Evolutionary conservation across 2,329 filamentous ascomycete genomes (phyloP).

Genomic region (Blastomyces percursus): DNA sequence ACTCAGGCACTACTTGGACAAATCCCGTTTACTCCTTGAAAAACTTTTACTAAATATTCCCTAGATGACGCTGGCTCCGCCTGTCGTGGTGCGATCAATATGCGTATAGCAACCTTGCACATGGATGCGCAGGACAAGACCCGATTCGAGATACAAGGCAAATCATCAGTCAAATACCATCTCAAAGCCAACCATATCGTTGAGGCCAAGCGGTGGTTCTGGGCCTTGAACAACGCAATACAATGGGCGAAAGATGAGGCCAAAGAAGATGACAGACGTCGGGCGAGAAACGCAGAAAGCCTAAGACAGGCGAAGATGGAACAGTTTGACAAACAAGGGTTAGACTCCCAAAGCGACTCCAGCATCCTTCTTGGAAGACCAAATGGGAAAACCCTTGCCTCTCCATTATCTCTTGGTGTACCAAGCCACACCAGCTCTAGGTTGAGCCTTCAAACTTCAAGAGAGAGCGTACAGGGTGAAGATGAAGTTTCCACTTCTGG

Average conservation of each 20-base stretch:
- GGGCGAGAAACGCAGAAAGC: conserved; percentile 61
- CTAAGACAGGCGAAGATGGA: conserved; percentile 71
- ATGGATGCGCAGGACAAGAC: conserved; percentile 98
- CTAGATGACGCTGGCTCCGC: conserved; percentile 88
- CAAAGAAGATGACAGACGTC: conserved; percentile 72
- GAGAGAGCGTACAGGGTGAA: conserved; percentile 40
- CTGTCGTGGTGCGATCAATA: conserved; percentile 95
- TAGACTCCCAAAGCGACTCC: conserved; percentile 34
- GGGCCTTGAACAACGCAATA: conserved; percentile 97
- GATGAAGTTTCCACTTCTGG: conserved; percentile 45
- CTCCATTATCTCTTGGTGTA: conserved; percentile 26
- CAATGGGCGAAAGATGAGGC: conserved; percentile 98
- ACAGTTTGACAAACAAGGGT: conserved; percentile 46
- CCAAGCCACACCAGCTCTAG: conserved; percentile 34
- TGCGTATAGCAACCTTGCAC: conserved; percentile 86
- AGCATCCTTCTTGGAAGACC: conserved; percentile 22
- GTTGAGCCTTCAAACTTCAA: conserved; percentile 40
- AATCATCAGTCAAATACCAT: conserved; percentile 97
- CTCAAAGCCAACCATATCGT: conserved; percentile 97
- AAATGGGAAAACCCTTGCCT: conserved; percentile 28
- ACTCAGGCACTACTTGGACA: background rate
- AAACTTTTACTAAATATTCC: background rate
- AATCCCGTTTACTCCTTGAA: background rate
- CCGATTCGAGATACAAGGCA: conserved; percentile 93
- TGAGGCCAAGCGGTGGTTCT: conserved; percentile 97